Evolutionary conservation across 805 yeast genomes (phyloP).

Genomic region (Pichia manshurica): DNA sequence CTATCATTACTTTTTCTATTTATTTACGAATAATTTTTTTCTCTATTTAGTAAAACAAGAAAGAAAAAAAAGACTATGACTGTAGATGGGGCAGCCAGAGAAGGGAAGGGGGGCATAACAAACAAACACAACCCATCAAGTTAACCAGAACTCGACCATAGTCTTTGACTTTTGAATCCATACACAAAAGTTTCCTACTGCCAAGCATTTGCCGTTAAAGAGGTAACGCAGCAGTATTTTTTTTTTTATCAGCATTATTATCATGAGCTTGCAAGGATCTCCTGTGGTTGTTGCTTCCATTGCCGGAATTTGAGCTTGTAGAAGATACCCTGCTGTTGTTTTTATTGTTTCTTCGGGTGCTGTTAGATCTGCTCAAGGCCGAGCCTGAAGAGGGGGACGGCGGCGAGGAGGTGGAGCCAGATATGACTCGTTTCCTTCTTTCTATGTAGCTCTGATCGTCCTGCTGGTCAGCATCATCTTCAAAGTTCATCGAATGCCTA

Average conservation of each 20-base stretch:
- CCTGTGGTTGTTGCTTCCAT: neutral
- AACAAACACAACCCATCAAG: too few relatives aligned
- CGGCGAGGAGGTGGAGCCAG: neutral
- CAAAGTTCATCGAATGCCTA: constrained; percentile 9
- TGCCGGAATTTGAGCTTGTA: neutral
- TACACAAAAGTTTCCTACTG: too few relatives aligned
- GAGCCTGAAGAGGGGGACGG: neutral
- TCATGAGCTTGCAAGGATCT: neutral
- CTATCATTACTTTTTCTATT: too few relatives aligned
- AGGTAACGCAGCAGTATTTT: too few relatives aligned
- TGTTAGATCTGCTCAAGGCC: constrained; percentile 4
- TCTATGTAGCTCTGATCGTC: neutral
- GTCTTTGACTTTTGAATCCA: too few relatives aligned
- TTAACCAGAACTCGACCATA: too few relatives aligned
- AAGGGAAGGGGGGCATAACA: too few relatives aligned
- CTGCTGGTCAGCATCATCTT: constrained; percentile 1
- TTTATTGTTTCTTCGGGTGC: constrained; percentile 4
- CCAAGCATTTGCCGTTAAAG: too few relatives aligned
- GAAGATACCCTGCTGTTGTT: constrained; percentile 5
- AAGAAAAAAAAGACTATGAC: too few relatives aligned
- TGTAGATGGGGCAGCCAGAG: too few relatives aligned
- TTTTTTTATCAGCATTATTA: neutral
- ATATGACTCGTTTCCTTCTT: neutral
- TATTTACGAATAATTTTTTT: too few relatives aligned
- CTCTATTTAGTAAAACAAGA: neutral